Evolutionary conservation across 2,329 filamentous ascomycete genomes (phyloP).

Genomic region (Zymoseptoria pseudotritici): DNA sequence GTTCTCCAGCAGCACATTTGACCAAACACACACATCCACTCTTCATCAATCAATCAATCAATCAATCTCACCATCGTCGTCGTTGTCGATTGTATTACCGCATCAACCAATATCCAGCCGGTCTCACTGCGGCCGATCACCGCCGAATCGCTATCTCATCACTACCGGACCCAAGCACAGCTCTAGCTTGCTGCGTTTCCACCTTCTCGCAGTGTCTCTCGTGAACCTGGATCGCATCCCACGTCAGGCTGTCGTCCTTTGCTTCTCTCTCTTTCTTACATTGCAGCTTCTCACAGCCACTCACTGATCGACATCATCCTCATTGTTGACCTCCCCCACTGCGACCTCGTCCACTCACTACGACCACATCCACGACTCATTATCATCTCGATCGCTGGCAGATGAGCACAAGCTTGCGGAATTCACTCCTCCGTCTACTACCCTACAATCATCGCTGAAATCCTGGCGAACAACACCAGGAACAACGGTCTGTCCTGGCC

Average conservation of each 20-base stretch:
- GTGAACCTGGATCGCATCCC: neutral
- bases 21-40: neutral
- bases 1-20: neutral
- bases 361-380: neutral
- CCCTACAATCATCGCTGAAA: neutral
- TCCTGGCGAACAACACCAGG: conserved; percentile 2
- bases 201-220: neutral
- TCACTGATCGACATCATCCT: neutral
- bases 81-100: neutral
- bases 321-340: neutral
- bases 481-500: conserved; percentile 6
- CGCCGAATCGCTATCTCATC: neutral
- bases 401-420: neutral
- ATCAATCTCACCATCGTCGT: neutral
- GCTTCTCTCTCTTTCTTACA: neutral
- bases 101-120: neutral
- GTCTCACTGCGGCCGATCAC: neutral
- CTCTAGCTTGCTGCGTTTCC: neutral
- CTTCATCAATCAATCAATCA: neutral
- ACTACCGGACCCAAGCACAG: neutral
- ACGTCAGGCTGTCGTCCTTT: neutral
- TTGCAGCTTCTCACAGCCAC: neutral
- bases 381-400: neutral
- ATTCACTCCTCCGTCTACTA: neutral
- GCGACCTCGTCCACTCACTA: neutral